Conservation (phyloP, 2,329 filamentous ascomycete genomes). For the Trichoderma hamatum region DNA sequence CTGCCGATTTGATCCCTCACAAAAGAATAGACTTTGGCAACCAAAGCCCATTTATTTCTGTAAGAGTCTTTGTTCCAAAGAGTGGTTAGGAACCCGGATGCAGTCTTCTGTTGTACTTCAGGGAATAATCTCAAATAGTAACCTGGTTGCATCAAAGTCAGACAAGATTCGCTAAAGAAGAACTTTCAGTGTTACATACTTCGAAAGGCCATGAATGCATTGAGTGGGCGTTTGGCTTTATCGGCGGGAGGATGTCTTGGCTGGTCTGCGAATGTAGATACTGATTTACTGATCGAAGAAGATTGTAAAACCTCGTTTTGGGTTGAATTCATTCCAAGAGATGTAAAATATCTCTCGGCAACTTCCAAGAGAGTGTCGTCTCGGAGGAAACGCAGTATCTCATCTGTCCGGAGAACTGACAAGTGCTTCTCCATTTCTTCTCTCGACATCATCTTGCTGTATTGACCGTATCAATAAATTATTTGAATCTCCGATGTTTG, state of each 20-base stretch:
- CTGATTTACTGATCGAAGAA: neutral
- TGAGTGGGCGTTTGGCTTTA: constrained; percentile 37
- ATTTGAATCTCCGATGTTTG: neutral
- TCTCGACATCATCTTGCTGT: constrained; percentile 28
- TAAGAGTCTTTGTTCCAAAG: constrained; percentile 55
- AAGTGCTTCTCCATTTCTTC: constrained; percentile 30
- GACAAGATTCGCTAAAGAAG: neutral
- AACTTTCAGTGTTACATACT: constrained; percentile 30
- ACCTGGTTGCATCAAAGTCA: constrained; percentile 37
- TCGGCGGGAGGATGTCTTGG: neutral
- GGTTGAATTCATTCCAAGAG: neutral
- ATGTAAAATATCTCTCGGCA: constrained; percentile 29
- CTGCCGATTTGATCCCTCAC: constrained; percentile 55
- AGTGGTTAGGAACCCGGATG: constrained; percentile 52
- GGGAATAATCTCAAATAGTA: constrained; percentile 53
- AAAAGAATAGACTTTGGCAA: constrained; percentile 59
- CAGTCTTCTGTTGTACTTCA: constrained; percentile 53
- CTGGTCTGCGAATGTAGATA: neutral
- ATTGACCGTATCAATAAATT: neutral
- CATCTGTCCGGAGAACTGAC: constrained; percentile 26
- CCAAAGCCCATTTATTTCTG: constrained; percentile 55
- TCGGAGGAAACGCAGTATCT: constrained; percentile 30
- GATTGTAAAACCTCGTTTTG: neutral
- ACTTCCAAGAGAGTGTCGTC: constrained; percentile 33
- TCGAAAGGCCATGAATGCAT: constrained; percentile 42